phyloP scores from a whole-genome alignment of 345 rosid genomes.

The Eucalyptus caleyi region DNA sequence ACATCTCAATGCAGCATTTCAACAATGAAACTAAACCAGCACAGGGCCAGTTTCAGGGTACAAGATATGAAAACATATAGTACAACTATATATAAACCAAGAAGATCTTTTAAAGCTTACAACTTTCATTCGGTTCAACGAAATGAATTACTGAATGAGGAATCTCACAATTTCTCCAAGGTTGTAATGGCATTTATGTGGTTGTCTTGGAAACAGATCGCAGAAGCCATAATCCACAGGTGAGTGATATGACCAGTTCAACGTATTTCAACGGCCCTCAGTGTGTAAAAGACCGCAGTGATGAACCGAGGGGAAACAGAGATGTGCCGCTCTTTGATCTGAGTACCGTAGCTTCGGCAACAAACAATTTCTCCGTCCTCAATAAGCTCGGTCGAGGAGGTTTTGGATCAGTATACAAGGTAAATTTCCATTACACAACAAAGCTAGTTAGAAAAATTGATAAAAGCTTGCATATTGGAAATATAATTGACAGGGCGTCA shows the following conservation, averaged over 20 bases:
- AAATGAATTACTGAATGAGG: neutral
- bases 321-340: slow-evolving; percentile 14
- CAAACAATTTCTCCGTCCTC: slow-evolving; percentile 6
- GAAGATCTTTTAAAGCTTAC: neutral
- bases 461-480: too few relatives aligned
- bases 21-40: neutral
- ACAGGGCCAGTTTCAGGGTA: neutral
- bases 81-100: neutral
- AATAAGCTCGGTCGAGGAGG: slow-evolving; percentile 26
- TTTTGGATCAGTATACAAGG: slow-evolving; percentile 29
- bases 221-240: neutral
- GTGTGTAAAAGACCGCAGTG: neutral
- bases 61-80: neutral
- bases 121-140: neutral
- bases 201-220: neutral
- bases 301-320: neutral
- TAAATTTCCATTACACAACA: too few relatives aligned
- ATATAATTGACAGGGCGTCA: too few relatives aligned
- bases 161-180: neutral
- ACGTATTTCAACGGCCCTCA: neutral
- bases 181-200: neutral
- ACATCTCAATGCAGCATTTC: neutral
- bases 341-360: slow-evolving; percentile 1
- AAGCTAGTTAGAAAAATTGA: too few relatives aligned
- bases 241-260: neutral